Evolutionary conservation across 768 basidiomycete species (phyloP).

Genomic region (Trichaptum fuscoviolaceum): DNA sequence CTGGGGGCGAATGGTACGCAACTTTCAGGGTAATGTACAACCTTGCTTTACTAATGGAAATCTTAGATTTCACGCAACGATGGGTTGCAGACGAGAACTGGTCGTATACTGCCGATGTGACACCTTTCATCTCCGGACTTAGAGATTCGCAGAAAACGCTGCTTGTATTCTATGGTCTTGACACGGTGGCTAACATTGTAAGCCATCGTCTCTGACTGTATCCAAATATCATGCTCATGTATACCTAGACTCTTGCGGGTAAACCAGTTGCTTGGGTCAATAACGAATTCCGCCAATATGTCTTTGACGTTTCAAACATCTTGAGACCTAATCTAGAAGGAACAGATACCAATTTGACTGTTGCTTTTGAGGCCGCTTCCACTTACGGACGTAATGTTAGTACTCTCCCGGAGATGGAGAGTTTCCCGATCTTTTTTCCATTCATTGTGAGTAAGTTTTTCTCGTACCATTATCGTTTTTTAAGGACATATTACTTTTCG

Average conservation of each 20-base stretch:
- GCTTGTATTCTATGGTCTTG: slow-evolving; percentile 51
- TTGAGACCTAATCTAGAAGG: slow-evolving; percentile 26
- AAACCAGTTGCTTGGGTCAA: slow-evolving; percentile 53
- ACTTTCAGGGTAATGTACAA: slow-evolving; percentile 3
- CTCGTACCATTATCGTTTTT: too few species aligned
- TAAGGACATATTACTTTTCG: background rate
- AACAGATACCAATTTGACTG: slow-evolving; percentile 38
- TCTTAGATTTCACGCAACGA: slow-evolving; percentile 47
- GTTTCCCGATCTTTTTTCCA: slow-evolving; percentile 27
- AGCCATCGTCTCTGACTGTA: slow-evolving; percentile 12
- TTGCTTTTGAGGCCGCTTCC: slow-evolving; percentile 49
- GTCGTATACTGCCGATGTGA: slow-evolving; percentile 51
- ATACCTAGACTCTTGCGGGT: slow-evolving; percentile 39
- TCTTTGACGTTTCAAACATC: slow-evolving; percentile 44
- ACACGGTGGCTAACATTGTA: slow-evolving; percentile 53
- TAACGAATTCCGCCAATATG: slow-evolving; percentile 52
- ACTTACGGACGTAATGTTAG: slow-evolving; percentile 51
- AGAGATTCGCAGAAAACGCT: slow-evolving; percentile 28
- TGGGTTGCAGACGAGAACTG: slow-evolving; percentile 55
- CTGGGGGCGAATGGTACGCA: slow-evolving; percentile 46
- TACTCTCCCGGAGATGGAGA: slow-evolving; percentile 41
- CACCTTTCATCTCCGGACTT: slow-evolving; percentile 33
- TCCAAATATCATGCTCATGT: background rate
- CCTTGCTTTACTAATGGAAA: background rate
- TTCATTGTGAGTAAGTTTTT: too few species aligned